Evolutionary conservation across 192 early-diverging fungal genomes (phyloP).

Genomic region (Podila epigama): DNA sequence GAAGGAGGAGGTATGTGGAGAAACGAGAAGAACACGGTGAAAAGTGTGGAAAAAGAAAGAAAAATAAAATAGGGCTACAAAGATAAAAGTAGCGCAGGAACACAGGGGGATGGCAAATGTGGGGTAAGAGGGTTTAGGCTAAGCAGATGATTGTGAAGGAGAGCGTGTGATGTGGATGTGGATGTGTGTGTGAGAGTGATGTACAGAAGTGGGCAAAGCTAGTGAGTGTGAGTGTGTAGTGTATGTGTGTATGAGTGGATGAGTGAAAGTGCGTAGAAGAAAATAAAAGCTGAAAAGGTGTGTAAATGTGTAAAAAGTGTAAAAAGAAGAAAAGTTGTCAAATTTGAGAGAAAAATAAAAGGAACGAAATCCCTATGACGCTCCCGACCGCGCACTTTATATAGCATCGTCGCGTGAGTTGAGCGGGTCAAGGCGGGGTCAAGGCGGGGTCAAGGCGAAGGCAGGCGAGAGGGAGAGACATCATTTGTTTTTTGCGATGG

Average conservation of each 20-base stretch:
- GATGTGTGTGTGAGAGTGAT: neutral
- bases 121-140: neutral
- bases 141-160: no score
- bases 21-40: slow-evolving; percentile 12
- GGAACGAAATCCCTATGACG: no score
- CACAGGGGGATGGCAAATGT: neutral
- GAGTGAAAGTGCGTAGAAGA: neutral
- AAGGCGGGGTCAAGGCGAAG: no score
- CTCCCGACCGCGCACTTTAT: no score
- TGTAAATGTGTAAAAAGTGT: neutral
- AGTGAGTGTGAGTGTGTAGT: neutral
- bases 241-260: neutral
- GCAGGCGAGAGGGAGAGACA: no score
- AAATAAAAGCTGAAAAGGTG: neutral
- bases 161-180: no score
- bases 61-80: neutral
- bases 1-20: slow-evolving; percentile 19
- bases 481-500: no score
- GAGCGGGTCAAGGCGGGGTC: no score
- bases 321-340: slow-evolving; percentile 10
- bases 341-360: neutral
- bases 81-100: neutral
- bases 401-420: no score
- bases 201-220: neutral
- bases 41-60: neutral